Evolutionary conservation across 2,329 filamentous ascomycete genomes (phyloP).

Genomic region (Botrytis aclada): DNA sequence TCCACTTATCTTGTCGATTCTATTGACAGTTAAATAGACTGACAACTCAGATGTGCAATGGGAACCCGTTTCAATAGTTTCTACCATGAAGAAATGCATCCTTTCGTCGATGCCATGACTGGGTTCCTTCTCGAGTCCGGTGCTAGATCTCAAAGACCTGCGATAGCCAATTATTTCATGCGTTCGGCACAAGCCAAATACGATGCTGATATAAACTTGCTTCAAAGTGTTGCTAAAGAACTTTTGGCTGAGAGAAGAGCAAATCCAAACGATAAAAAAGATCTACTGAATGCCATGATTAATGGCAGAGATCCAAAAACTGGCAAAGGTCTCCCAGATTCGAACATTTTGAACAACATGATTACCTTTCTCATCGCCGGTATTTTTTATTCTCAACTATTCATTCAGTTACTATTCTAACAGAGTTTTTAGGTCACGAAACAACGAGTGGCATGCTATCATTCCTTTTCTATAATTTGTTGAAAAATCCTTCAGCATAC

Average conservation of each 20-base stretch:
- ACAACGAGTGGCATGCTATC: constrained; percentile 58
- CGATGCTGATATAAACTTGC: constrained; percentile 50
- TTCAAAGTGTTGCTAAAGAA: constrained; percentile 38
- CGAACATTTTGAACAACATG: constrained; percentile 65
- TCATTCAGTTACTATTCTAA: constrained; percentile 43
- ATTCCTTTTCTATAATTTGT: constrained; percentile 50
- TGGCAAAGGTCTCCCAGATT: constrained; percentile 60
- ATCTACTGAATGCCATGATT: constrained; percentile 69
- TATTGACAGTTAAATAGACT: not conserved
- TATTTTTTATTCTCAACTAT: constrained; percentile 38
- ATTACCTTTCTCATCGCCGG: constrained; percentile 62
- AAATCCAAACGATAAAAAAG: constrained; percentile 58
- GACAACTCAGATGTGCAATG: constrained; percentile 54
- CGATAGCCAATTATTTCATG: constrained; percentile 48
- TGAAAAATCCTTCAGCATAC: constrained; percentile 49
- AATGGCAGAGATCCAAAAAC: constrained; percentile 65
- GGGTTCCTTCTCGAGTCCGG: constrained; percentile 59
- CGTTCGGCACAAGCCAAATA: constrained; percentile 46
- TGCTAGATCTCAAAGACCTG: constrained; percentile 47
- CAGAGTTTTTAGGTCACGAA: constrained; percentile 53
- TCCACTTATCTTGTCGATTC: not conserved
- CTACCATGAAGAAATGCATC: constrained; percentile 66
- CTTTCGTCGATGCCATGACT: constrained; percentile 67
- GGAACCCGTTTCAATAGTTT: constrained; percentile 77
- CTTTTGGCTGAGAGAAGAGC: constrained; percentile 57